Evolutionary conservation across 805 yeast species (phyloP).

Genomic region (Limtongia smithiae): DNA sequence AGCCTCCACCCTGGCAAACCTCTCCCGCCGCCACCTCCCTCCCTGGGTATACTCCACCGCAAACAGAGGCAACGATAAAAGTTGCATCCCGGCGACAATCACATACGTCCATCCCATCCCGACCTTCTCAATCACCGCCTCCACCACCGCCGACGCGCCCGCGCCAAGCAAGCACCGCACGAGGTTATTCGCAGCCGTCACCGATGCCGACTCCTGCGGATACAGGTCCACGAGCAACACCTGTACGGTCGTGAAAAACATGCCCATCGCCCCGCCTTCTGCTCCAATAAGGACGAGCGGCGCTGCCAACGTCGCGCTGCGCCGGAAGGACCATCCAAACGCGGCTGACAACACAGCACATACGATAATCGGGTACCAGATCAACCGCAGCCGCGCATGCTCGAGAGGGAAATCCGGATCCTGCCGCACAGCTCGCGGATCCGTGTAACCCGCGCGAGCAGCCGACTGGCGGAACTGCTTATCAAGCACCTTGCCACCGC

Average conservation of each 20-base stretch:
- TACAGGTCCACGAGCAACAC: slow-evolving; percentile 71
- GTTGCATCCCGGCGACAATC: slow-evolving; percentile 47
- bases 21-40: slow-evolving; percentile 18
- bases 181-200: slow-evolving; percentile 69
- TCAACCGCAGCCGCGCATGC: slow-evolving; percentile 17
- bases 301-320: slow-evolving; percentile 43
- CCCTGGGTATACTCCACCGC: slow-evolving; percentile 14
- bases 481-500: slow-evolving; percentile 51
- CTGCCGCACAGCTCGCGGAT: slow-evolving; percentile 12
- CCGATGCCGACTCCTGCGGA: slow-evolving; percentile 69
- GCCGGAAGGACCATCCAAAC: slow-evolving; percentile 66
- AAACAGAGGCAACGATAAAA: slow-evolving; percentile 16
- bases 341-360: slow-evolving; percentile 39
- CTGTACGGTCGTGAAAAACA: slow-evolving; percentile 44
- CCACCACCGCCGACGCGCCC: slow-evolving; percentile 62
- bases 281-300: slow-evolving; percentile 58
- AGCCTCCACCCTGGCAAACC: slow-evolving; percentile 8
- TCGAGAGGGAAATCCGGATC: slow-evolving; percentile 25
- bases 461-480: slow-evolving; percentile 20
- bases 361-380: slow-evolving; percentile 6
- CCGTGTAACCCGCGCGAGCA: slow-evolving; percentile 11
- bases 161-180: slow-evolving; percentile 71
- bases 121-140: slow-evolving; percentile 56
- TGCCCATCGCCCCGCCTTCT: slow-evolving; percentile 56
- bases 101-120: slow-evolving; percentile 80